phyloP scores from a whole-genome alignment of 331 rosid genomes.

The Telfairia occidentalis region DNA sequence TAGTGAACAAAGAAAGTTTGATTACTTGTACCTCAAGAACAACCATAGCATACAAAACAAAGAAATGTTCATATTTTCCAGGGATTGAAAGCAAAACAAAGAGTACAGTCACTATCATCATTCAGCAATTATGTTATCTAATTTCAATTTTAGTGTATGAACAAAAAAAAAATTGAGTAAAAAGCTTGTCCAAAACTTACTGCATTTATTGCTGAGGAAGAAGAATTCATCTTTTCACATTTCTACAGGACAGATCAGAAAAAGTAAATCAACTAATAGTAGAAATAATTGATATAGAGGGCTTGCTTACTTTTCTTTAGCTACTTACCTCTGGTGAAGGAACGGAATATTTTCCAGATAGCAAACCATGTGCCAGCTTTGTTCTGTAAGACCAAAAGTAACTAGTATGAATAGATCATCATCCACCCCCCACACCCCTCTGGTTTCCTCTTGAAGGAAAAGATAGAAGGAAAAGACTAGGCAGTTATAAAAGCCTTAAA shows the following conservation, averaged over 20 bases:
- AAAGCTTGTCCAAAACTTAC: slow-evolving; percentile 34
- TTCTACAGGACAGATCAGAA: slow-evolving; percentile 34
- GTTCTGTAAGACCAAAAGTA: slow-evolving; percentile 39
- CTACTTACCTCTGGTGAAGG: slow-evolving; percentile 53
- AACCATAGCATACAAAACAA: background rate
- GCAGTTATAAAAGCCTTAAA: background rate
- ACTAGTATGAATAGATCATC: background rate
- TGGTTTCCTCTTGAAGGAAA: background rate
- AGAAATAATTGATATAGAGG: slow-evolving; percentile 6
- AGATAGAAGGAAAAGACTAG: background rate
- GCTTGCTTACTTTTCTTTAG: background rate
- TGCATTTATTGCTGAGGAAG: slow-evolving; percentile 33
- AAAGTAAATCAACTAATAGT: slow-evolving; percentile 4
- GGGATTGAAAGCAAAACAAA: background rate
- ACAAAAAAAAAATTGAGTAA: background rate
- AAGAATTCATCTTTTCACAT: slow-evolving; percentile 33
- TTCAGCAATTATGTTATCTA: background rate
- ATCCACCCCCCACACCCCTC: background rate
- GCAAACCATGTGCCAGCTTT: slow-evolving; percentile 85
- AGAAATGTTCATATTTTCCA: background rate
- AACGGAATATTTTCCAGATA: slow-evolving; percentile 82
- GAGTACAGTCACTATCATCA: background rate
- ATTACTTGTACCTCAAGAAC: background rate
- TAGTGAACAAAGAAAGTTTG: background rate
- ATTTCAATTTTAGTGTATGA: background rate